Evolutionary conservation across 257 asterid genomes (phyloP).

Genomic region (Penstemon newberryi): DNA sequence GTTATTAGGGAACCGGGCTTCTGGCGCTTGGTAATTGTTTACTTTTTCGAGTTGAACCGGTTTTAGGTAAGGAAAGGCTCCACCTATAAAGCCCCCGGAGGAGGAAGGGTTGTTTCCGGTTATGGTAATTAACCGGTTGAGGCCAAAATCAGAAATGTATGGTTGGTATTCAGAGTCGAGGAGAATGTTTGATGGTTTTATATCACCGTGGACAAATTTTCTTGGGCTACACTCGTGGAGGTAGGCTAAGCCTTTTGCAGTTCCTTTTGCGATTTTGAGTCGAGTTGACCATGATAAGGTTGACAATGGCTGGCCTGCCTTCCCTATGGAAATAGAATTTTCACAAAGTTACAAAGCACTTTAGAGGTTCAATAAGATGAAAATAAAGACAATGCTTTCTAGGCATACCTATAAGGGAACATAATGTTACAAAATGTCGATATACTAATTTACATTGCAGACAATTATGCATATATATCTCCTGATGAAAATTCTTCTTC

Average conservation of each 20-base stretch:
- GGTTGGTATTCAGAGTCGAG: conserved; percentile 79
- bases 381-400: neutral
- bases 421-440: too few species aligned
- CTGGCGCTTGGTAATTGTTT: conserved; percentile 78
- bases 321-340: conserved; percentile 45
- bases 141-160: conserved; percentile 77
- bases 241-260: conserved; percentile 83
- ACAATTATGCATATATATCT: too few species aligned
- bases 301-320: conserved; percentile 61
- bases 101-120: conserved; percentile 84
- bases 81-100: conserved; percentile 88
- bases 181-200: conserved; percentile 88
- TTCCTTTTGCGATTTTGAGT: conserved; percentile 67
- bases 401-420: too few species aligned
- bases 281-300: conserved; percentile 71
- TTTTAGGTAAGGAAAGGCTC: conserved; percentile 75
- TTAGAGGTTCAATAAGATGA: neutral
- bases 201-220: conserved; percentile 81
- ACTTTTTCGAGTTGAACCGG: conserved; percentile 53
- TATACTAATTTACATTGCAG: too few species aligned
- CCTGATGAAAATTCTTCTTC: too few species aligned
- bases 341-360: neutral
- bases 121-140: conserved; percentile 81
- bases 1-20: conserved; percentile 57
- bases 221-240: conserved; percentile 96